Evolutionary conservation across 257 asterid genomes (phyloP).

Genomic region (Penstemon eatonii): DNA sequence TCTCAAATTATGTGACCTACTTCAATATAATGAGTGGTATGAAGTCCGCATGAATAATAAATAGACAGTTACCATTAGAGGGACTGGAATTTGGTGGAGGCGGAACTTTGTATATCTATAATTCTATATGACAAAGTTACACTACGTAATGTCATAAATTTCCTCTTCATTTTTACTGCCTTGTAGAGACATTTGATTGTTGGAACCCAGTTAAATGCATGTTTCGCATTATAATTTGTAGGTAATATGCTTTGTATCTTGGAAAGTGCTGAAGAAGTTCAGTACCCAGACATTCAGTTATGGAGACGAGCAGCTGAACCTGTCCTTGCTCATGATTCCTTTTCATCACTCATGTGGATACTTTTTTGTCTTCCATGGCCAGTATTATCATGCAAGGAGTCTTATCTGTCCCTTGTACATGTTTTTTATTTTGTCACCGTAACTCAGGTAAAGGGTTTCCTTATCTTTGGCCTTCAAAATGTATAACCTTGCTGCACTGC

Average conservation of each 20-base stretch:
- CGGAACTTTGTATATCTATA: neutral
- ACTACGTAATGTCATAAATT: neutral
- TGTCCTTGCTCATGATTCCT: constrained; percentile 73
- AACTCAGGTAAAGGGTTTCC: constrained; percentile 43
- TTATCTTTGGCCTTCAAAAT: constrained; percentile 17
- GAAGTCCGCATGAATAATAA: constrained; percentile 22
- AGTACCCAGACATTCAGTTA: constrained; percentile 69
- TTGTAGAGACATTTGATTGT: constrained; percentile 18
- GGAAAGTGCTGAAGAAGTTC: constrained; percentile 56
- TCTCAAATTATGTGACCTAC: constrained; percentile 10
- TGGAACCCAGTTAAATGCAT: constrained; percentile 12
- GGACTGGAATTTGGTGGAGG: neutral
- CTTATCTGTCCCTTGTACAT: constrained; percentile 79
- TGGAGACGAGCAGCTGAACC: constrained; percentile 85
- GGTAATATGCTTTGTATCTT: constrained; percentile 66
- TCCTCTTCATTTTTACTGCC: neutral
- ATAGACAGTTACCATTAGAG: constrained; percentile 1
- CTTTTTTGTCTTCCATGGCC: constrained; percentile 93
- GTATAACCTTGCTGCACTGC: too few relatives aligned
- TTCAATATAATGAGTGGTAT: constrained; percentile 19
- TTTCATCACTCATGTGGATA: constrained; percentile 94
- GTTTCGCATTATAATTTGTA: constrained; percentile 38
- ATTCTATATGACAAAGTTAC: constrained; percentile 1
- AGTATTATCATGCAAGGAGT: constrained; percentile 66
- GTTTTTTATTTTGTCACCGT: constrained; percentile 56